Evolutionary conservation across 495 filamentous ascomycete species (phyloP).

Genomic region (Neurospora discreta): DNA sequence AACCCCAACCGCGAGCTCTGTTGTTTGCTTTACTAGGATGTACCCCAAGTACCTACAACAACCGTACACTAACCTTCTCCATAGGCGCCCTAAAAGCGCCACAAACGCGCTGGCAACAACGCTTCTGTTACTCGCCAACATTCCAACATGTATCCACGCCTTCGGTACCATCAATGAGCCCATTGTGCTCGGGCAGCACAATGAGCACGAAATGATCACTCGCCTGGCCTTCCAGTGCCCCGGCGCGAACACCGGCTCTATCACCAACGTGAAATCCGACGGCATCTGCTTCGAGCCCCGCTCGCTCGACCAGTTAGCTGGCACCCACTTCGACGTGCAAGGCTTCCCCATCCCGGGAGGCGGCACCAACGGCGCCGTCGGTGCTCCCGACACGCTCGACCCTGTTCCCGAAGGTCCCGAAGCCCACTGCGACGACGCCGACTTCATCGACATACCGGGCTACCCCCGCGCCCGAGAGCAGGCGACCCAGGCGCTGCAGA

Average conservation of each 20-base stretch:
- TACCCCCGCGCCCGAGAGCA: constrained; percentile 13
- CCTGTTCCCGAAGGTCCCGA: constrained; percentile 18
- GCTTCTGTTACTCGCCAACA: background rate
- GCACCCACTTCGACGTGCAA: constrained; percentile 12
- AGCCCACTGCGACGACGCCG: constrained; percentile 21
- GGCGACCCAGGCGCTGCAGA: constrained; percentile 13
- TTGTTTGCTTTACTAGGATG: background rate
- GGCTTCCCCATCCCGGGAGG: constrained; percentile 12
- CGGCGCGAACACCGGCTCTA: background rate
- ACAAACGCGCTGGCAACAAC: background rate
- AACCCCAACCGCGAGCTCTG: background rate
- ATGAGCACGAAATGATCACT: constrained; percentile 23
- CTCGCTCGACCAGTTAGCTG: constrained; percentile 19
- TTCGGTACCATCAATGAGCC: constrained; percentile 22
- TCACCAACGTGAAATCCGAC: constrained; percentile 9
- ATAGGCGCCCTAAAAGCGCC: background rate
- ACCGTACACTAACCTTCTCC: background rate
- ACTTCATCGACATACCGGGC: constrained; percentile 17
- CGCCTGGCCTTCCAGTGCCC: constrained; percentile 19
- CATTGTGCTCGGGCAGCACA: constrained; percentile 14
- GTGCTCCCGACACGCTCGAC: constrained; percentile 18
- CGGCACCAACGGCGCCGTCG: constrained; percentile 20
- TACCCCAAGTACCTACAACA: background rate
- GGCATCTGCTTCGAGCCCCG: constrained; percentile 18
- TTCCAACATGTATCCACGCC: background rate